Evolutionary conservation across 352 stramenopile species (phyloP), one percentile per base, ranked within the genome.

Genomic region (Globisporangium perplexum): DNA sequence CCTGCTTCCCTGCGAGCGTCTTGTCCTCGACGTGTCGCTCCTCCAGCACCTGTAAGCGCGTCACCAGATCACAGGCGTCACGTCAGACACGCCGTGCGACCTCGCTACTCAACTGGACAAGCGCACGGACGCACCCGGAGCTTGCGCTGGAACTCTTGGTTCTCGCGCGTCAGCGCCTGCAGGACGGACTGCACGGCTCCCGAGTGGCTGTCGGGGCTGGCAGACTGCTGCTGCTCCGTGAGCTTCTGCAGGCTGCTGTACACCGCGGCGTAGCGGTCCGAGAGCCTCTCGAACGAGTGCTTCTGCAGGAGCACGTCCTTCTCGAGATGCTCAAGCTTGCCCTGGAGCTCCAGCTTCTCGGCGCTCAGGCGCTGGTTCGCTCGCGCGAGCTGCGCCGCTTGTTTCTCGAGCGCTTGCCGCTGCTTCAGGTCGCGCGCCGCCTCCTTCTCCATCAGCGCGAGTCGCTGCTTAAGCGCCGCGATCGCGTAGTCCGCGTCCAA

Each of bases 251-350:
- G 53, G 38, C 68, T 83, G 17, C 60, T 57, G 45, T 87, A 88
- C 31, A 77, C 74, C 4, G 47, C 59, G 11, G 77, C 53, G 42
- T 86, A 91, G 4, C 71, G 50, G 20, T 79, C 65, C 26, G 77
- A 72, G n/a, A 91, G 70, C 43, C 86, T 89, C 46, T 85, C 72
- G 57, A 77, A 85, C 22, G 76, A 69, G 42, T 86, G 72, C 18
- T 76, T 79, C 44, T 87, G 74, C 52, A 79, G 59, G 15, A 77
- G 43, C 28, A 71, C 65, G 3, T 66, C 56, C 26, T 69, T 71
- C 33, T 83, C 70, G 10, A 86, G 43, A 3, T 86, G 75, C 15
- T 72, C 50, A 12, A 83, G 46, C n/a, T 78, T 69, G 33, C 39
- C 47, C 24, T 60, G 42, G 5, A 86, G 68, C 47, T 72, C 60